phyloP scores from a whole-genome alignment of 2,329 filamentous ascomycete species.

The Graphilbum fragrans region DNA sequence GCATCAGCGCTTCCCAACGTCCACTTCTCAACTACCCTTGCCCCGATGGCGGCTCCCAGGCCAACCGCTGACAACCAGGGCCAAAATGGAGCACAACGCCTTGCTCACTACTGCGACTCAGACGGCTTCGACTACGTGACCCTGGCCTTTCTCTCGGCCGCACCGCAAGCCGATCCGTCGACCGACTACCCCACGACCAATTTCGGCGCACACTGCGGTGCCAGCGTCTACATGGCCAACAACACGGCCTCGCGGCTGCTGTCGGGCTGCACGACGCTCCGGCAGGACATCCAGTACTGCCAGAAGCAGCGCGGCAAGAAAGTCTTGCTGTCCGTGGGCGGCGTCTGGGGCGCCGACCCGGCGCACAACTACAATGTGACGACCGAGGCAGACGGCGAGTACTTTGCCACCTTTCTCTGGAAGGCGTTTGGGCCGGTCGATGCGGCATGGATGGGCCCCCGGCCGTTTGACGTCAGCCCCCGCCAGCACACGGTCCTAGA shows the following conservation, averaged over 20 bases:
- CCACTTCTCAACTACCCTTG: conserved; percentile 14
- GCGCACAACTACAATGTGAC: conserved; percentile 22
- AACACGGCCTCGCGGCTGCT: conserved; percentile 21
- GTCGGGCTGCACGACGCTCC: conserved; percentile 19
- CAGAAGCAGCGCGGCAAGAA: conserved; percentile 44
- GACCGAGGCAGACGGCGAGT: conserved; percentile 14
- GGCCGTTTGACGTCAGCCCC: conserved; percentile 28
- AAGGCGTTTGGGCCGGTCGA: conserved; percentile 23
- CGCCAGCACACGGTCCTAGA: conserved; percentile 28
- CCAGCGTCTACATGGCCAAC: conserved; percentile 5
- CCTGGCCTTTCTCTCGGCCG: conserved; percentile 24
- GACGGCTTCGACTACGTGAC: conserved; percentile 25
- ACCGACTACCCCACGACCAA: conserved; percentile 23
- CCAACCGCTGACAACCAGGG: conserved; percentile 20
- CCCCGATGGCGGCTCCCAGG: conserved; percentile 13
- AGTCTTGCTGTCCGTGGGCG: conserved; percentile 52
- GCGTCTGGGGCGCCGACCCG: conserved; percentile 17
- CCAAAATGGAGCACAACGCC: conserved; percentile 14
- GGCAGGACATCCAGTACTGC: conserved; percentile 30
- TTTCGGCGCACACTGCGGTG: conserved; percentile 24
- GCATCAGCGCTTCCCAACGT: conserved; percentile 1
- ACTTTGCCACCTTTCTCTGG: conserved; percentile 26
- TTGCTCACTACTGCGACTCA: conserved; percentile 18
- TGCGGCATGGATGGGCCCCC: conserved; percentile 15
- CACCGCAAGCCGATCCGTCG: conserved; percentile 22